phyloP scores from a whole-genome alignment of 768 basidiomycete species.

The Xerocomus spinulosus region DNA sequence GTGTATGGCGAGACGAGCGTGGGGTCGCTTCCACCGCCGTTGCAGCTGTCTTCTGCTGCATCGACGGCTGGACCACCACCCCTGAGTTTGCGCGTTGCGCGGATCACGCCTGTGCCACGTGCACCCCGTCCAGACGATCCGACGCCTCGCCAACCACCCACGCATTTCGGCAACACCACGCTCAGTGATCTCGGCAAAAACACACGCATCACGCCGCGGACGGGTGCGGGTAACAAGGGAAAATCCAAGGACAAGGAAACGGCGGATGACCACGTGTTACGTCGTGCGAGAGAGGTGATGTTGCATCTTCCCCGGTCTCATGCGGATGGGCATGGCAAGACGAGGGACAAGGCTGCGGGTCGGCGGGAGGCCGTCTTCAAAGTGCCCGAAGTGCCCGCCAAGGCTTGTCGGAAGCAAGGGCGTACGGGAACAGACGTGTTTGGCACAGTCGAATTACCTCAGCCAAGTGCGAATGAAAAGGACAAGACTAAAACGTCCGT shows the following conservation, averaged over 20 bases:
- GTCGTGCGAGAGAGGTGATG: constrained; percentile 37
- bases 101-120: constrained; percentile 44
- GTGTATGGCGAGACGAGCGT: constrained; percentile 41
- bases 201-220: constrained; percentile 20
- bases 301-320: constrained; percentile 32
- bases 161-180: constrained; percentile 17
- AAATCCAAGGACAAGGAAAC: constrained; percentile 18
- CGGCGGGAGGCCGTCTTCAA: constrained; percentile 34
- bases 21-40: constrained; percentile 4
- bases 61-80: constrained; percentile 22
- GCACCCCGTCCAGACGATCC: constrained; percentile 72
- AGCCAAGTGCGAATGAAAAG: constrained; percentile 27
- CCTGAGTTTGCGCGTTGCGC: constrained; percentile 48
- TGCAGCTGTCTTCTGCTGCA: constrained; percentile 10
- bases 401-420: constrained; percentile 16
- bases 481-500: constrained; percentile 35
- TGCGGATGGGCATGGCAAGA: constrained; percentile 6
- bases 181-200: constrained; percentile 17
- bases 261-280: constrained; percentile 27
- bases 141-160: constrained; percentile 65
- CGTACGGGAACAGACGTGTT: constrained; percentile 29
- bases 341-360: constrained; percentile 1
- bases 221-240: constrained; percentile 3
- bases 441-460: constrained; percentile 21
- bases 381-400: constrained; percentile 44